Evolutionary conservation across 352 stramenopile genomes (phyloP).

Genomic region (Phytophthora ramorum): DNA sequence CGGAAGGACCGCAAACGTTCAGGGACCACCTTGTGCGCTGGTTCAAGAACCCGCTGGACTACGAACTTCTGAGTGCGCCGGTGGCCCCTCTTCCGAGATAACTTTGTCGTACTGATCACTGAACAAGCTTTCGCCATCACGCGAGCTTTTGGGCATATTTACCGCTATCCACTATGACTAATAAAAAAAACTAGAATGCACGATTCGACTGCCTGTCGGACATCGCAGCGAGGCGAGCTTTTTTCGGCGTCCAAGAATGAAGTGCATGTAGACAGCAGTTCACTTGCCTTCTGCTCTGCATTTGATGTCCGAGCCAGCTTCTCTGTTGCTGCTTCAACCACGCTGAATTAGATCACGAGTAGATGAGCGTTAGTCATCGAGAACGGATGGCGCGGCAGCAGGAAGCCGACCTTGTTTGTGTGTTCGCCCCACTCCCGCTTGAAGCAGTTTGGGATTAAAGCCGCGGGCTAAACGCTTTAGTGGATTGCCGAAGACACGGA

Average conservation of each 20-base stretch:
- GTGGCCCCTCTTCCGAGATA: slow-evolving; percentile 28
- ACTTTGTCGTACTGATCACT: not conserved
- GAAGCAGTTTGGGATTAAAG: not conserved
- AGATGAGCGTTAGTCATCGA: slow-evolving; percentile 7
- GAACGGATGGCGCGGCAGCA: slow-evolving; percentile 1
- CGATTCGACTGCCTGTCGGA: too few species aligned
- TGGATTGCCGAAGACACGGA: not conserved
- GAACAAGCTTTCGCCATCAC: too few species aligned
- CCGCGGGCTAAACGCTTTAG: not conserved
- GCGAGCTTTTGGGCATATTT: too few species aligned
- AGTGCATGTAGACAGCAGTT: not conserved
- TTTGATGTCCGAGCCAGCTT: not conserved
- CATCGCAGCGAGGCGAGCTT: too few species aligned
- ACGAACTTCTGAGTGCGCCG: slow-evolving; percentile 25
- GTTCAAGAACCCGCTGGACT: slow-evolving; percentile 32
- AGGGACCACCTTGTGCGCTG: slow-evolving; percentile 16
- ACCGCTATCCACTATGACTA: not conserved
- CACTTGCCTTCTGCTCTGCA: not conserved
- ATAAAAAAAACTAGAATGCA: not conserved
- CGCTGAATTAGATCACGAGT: slow-evolving; percentile 8
- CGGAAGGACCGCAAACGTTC: slow-evolving; percentile 6
- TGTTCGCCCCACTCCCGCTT: too few species aligned
- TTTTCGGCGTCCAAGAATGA: not conserved
- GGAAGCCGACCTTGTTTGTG: not conserved
- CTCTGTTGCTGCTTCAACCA: slow-evolving; percentile 16